Evolutionary conservation across 106 monocot species (phyloP), one percentile per base, ranked within the genome.

Genomic region (Phalaenopsis equestris): DNA sequence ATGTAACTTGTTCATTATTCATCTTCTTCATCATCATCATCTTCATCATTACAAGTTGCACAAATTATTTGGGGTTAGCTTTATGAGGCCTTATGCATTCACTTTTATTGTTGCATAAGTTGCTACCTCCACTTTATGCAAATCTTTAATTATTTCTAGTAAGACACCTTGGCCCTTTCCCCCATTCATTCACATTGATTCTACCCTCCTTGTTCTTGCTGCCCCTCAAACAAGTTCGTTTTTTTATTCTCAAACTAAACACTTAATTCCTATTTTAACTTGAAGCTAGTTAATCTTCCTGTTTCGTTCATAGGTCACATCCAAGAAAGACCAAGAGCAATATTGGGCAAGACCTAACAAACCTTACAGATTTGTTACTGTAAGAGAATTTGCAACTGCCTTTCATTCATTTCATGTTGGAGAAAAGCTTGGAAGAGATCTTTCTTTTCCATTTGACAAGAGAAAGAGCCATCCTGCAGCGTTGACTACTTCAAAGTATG

Each of bases 331-430:
- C 48, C 82, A 82, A 55, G 14, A 41, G 41, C 82, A 82, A 21
- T 82, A 82, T 77, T 82, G 82, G 82, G 21, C 3, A 67, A 48
- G 11, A 17, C 21, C 46, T 6, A 37, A 82, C 61, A 45, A 68
- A n/a, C 77, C 76, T 36, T 82, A 82, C 77, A 46, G 16, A 67
- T 82, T 58, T 67, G 48, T 82, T 2, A 38, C 82, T 11, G 77
- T 49, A 2, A n/a, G 8, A 14, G 77, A 77, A 48, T 82, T 82
- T 55, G 24, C 52, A 72, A 30, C 72, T n/a, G 80, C 67, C 15
- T 80, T 80, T 72, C 45, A 30, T 0, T 80, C 80, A 24, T 80
- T 80, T 23, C 80, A 80, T 80, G 80, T 80, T 3, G 80, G 80
- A 2, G n/a, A 39, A n/a, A 9, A 48, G 2, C 16, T 80, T 19